Evolutionary conservation across 2,329 filamentous ascomycete genomes (phyloP).

Genomic region (Paecilomyces formosus): DNA sequence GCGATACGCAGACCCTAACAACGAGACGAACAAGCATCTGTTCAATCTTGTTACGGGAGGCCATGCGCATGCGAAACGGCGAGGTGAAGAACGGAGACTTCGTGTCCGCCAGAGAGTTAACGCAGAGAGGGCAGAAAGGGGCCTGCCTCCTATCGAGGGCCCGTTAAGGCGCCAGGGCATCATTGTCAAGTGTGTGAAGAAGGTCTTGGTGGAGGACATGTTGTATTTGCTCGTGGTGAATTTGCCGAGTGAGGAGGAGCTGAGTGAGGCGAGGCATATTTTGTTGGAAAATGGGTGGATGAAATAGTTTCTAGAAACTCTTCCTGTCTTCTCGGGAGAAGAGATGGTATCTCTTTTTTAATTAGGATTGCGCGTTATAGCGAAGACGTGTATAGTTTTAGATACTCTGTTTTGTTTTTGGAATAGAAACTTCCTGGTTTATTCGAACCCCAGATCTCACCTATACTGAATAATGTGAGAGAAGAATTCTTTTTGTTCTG

Average conservation of each 20-base stretch:
- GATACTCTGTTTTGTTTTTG: no score
- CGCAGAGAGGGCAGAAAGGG: not conserved
- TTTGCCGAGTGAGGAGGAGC: not conserved
- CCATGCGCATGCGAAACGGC: not conserved
- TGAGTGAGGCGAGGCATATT: not conserved
- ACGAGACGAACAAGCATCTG: not conserved
- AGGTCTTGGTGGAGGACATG: not conserved
- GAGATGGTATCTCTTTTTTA: no score
- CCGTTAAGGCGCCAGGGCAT: not conserved
- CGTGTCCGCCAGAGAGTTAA: not conserved
- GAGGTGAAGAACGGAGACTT: not conserved
- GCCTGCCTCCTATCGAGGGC: not conserved
- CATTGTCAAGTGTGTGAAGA: not conserved
- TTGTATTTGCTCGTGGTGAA: not conserved
- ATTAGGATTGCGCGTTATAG: no score
- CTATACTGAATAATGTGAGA: no score
- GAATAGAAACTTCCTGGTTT: no score
- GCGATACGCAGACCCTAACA: not conserved
- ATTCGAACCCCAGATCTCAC: no score
- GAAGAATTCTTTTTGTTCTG: no score
- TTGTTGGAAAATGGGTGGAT: not conserved
- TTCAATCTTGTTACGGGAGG: not conserved
- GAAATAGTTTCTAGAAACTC: not conserved
- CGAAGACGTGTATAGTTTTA: no score
- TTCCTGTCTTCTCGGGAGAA: no score